Conservation (phyloP, 257 asterid species). For the Schizonepeta tenuifolia region DNA sequence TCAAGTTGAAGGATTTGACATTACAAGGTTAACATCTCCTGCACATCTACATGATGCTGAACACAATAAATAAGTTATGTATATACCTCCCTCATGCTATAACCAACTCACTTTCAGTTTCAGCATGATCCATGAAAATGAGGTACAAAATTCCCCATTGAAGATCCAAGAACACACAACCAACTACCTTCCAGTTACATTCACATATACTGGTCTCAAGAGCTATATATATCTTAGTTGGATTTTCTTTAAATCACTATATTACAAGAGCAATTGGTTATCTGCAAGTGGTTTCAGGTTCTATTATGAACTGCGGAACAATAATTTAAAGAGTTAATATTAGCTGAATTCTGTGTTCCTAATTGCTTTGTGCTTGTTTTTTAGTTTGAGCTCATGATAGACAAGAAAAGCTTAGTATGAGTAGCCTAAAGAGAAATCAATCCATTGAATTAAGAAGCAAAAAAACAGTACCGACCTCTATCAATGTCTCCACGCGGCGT, state of each 20-base stretch:
- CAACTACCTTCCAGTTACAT: neutral
- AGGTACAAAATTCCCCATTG: slow-evolving; percentile 10
- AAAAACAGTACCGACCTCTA: slow-evolving; percentile 60
- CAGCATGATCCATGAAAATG: neutral
- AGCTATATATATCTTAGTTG: neutral
- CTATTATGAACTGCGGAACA: neutral
- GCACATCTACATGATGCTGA: too few species aligned
- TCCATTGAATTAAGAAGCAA: slow-evolving; percentile 4
- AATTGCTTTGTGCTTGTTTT: too few species aligned
- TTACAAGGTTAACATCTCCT: neutral
- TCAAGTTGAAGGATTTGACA: neutral
- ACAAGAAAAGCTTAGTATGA: slow-evolving; percentile 1
- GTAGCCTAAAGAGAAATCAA: slow-evolving; percentile 5
- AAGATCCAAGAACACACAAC: neutral
- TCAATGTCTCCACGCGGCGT: slow-evolving; percentile 88
- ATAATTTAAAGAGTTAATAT: neutral
- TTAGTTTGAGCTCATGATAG: slow-evolving; percentile 2
- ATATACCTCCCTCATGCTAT: too few species aligned
- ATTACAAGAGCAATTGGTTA: neutral
- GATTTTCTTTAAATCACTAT: neutral
- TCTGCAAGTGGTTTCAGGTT: neutral
- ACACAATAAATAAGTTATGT: too few species aligned
- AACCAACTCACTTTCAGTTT: too few species aligned
- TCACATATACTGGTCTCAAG: neutral
- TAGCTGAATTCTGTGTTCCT: neutral